Conservation (phyloP, 2,329 filamentous ascomycete genomes). For the Aspergillus transmontanensis region DNA sequence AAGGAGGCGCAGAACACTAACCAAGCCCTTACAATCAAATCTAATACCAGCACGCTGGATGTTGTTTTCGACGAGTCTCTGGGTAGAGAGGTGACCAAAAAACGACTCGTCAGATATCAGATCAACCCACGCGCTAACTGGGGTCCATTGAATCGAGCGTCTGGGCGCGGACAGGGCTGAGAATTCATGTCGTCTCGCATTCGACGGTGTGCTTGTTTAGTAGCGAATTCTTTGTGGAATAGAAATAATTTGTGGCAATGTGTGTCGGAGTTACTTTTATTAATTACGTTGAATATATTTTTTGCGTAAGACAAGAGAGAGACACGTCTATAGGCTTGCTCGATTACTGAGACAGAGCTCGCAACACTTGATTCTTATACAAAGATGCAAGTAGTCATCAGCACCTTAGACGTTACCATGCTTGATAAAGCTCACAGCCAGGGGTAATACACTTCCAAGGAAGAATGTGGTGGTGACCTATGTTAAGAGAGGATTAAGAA, state of each 20-base stretch:
- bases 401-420: background rate
- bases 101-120: constrained; percentile 82
- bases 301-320: background rate
- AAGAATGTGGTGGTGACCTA: background rate
- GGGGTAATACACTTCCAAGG: background rate
- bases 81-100: constrained; percentile 67
- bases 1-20: constrained; percentile 15
- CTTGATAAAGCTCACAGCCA: background rate
- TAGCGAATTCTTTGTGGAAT: background rate
- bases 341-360: background rate
- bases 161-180: constrained; percentile 17
- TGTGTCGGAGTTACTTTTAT: background rate
- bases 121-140: constrained; percentile 88
- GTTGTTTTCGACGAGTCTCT: constrained; percentile 80
- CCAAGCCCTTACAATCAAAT: background rate
- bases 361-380: background rate
- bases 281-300: background rate
- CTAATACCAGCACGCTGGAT: constrained; percentile 46
- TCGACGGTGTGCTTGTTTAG: background rate
- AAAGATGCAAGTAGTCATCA: background rate
- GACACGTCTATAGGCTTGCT: background rate
- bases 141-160: constrained; percentile 72
- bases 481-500: background rate
- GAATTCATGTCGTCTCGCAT: background rate
- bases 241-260: background rate